These are phyloP conservation scores for Trypanosoma caninum DNA, from an alignment of 208 protist genomes.

Conservation along the genomic window DNA sequence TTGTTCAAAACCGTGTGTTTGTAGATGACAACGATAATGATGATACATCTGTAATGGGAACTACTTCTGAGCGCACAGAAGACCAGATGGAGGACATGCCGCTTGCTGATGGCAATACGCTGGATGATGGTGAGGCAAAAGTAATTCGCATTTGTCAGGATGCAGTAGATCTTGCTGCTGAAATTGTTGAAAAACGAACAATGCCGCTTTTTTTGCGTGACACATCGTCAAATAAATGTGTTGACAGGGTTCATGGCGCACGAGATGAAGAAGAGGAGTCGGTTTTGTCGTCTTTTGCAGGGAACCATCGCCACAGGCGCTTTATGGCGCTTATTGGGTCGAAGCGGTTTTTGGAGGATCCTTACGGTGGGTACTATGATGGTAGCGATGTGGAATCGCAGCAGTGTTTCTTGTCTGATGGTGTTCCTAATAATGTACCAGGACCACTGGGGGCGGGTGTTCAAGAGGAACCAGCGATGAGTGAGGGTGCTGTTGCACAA, in stretches of 20 bases:
- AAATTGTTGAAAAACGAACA: constrained; percentile 26
- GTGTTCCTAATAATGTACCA: constrained; percentile 1
- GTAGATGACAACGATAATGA: constrained; percentile 22
- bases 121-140: constrained; percentile 15
- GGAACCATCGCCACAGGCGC: constrained; percentile 33
- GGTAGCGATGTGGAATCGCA: neutral
- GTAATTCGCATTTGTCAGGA: constrained; percentile 22
- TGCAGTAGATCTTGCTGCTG: constrained; percentile 22
- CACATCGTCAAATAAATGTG: neutral
- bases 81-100: constrained; percentile 16
- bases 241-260: neutral
- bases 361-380: constrained; percentile 39
- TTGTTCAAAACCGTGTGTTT: constrained; percentile 76
- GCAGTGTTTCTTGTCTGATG: neutral
- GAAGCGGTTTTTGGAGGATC: constrained; percentile 41
- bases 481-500: neutral
- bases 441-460: neutral
- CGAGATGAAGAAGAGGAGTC: constrained; percentile 21
- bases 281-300: constrained; percentile 11
- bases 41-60: too few species aligned
- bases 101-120: neutral
- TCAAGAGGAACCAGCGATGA: neutral
- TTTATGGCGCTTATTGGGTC: constrained; percentile 55
- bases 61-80: constrained; percentile 14
- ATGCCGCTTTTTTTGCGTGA: constrained; percentile 25